Conservation (phyloP, 2,329 filamentous ascomycete species). For the Myrmaecium sp. region DNA sequence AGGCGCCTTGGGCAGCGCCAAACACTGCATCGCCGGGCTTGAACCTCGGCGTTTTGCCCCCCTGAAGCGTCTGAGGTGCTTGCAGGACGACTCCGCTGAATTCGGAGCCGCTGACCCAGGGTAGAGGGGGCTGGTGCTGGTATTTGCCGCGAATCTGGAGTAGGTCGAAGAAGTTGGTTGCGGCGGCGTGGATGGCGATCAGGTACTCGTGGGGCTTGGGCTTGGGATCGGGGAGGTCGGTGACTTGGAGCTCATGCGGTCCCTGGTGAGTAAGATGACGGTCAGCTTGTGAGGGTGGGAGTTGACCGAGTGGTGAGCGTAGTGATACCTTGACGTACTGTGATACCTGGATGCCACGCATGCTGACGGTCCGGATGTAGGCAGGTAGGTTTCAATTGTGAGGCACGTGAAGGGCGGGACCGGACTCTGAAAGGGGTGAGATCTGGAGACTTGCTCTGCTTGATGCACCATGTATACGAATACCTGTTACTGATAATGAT, state of each 20-base stretch:
- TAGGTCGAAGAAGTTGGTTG: conserved; percentile 94
- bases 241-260: conserved; percentile 62
- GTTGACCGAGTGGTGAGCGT: conserved; percentile 3
- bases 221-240: conserved; percentile 55
- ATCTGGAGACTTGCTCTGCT: too few species aligned
- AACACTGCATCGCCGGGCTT: conserved; percentile 71
- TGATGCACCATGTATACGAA: too few species aligned
- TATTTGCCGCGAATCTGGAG: conserved; percentile 93
- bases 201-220: conserved; percentile 64
- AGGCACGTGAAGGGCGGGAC: too few species aligned
- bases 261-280: conserved; percentile 31
- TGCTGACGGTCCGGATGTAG: conserved; percentile 33
- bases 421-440: too few species aligned
- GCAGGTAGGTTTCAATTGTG: too few species aligned
- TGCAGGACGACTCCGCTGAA: conserved; percentile 67
- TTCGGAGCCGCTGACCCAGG: conserved; percentile 75
- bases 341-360: conserved; percentile 59
- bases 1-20: conserved; percentile 71
- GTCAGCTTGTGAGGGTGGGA: conserved; percentile 3
- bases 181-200: conserved; percentile 70
- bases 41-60: conserved; percentile 39
- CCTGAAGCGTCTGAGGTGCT: conserved; percentile 35
- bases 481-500: too few species aligned
- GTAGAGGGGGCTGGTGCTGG: conserved; percentile 75
- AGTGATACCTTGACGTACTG: conserved; percentile 62